A percentile compares a stretch with the other conserved stretches of the same genome.
Evolutionary conservation across 345 rosid species (phyloP).

Genomic region (Lepidium aucheri): DNA sequence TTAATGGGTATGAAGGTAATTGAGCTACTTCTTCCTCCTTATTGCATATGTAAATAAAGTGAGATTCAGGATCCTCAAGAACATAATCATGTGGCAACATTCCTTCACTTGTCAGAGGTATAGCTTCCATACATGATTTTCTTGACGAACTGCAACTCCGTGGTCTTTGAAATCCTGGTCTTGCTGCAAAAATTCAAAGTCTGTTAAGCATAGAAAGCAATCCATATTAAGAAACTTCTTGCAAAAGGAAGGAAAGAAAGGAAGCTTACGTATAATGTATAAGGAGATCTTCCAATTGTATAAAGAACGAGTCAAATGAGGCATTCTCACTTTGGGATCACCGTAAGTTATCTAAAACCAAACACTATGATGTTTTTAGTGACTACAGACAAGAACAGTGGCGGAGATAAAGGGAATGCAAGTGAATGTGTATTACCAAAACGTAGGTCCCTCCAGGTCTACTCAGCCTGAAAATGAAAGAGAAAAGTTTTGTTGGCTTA

Average conservation of each 20-base stretch:
- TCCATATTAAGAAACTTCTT: neutral
- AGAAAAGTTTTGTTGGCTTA: neutral
- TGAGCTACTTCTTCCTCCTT: conserved; percentile 37
- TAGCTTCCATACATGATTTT: conserved; percentile 54
- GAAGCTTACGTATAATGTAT: conserved; percentile 72
- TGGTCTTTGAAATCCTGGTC: conserved; percentile 65
- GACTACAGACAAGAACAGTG: neutral
- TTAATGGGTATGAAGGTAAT: conserved; percentile 35
- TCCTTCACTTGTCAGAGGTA: conserved; percentile 59
- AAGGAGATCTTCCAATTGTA: conserved; percentile 69
- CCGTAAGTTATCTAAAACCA: conserved; percentile 89
- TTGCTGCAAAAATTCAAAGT: conserved; percentile 41
- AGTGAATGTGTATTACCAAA: conserved; percentile 44
- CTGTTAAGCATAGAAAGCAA: neutral
- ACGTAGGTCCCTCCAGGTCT: conserved; percentile 85
- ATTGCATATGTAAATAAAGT: conserved; percentile 74
- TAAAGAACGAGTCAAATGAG: conserved; percentile 49
- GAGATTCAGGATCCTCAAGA: conserved; percentile 87
- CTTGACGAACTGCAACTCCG: conserved; percentile 34
- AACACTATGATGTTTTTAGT: neutral
- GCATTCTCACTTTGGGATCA: conserved; percentile 88
- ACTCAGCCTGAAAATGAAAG: conserved; percentile 53
- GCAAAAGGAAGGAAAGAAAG: neutral
- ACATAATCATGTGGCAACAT: conserved; percentile 56
- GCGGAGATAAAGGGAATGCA: neutral